These are phyloP conservation scores for Syzygium oleosum DNA, from an alignment of 345 rosid genomes.

Conservation along the genomic window DNA sequence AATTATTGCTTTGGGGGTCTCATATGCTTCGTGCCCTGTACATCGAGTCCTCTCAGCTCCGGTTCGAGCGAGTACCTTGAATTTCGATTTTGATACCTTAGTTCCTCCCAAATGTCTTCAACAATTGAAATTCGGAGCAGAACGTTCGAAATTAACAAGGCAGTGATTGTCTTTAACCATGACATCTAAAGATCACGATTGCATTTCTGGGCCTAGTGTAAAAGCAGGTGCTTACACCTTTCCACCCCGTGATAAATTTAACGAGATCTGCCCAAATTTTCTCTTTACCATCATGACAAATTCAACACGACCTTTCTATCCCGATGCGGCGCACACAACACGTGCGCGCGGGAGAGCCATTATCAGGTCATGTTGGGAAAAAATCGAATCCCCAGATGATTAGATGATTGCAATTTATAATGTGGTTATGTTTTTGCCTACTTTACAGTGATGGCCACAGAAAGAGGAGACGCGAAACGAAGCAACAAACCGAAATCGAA, in stretches of 20 bases:
- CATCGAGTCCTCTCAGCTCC: not conserved
- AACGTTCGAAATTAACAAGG: not conserved
- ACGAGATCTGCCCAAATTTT: not conserved
- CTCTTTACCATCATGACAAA: not conserved
- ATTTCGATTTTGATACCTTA: not conserved
- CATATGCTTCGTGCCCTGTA: not conserved
- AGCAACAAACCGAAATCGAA: not conserved
- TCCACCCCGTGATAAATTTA: fast-evolving
- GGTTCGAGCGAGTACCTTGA: not conserved
- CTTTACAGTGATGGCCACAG: not conserved
- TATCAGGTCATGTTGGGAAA: not conserved
- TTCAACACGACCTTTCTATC: not conserved
- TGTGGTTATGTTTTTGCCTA: no score
- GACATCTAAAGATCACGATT: not conserved
- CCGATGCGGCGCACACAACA: not conserved
- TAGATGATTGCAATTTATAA: not conserved
- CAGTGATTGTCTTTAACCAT: not conserved
- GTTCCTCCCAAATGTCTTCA: no score
- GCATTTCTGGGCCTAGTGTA: no score
- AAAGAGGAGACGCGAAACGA: not conserved
- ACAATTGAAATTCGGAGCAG: no score
- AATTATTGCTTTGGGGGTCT: not conserved
- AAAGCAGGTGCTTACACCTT: not conserved
- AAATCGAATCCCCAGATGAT: fast-evolving
- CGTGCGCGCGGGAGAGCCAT: fast-evolving